A percentile compares a stretch with the other conserved stretches of the same genome.
Conservation (phyloP, 805 yeast genomes). For the Yamadazyma sp. region DNA sequence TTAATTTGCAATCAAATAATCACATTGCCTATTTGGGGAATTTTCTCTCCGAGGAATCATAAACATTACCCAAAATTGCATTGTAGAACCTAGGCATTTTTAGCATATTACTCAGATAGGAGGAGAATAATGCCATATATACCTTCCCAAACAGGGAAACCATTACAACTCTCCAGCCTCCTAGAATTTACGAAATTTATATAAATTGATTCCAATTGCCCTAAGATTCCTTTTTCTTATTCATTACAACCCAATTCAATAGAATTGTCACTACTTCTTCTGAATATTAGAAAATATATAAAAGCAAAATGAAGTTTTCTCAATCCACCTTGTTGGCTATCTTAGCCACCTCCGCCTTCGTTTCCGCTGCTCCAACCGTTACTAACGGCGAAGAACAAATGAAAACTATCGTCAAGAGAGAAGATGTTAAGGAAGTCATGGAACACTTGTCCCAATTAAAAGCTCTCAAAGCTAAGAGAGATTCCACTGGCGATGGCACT, state of each 20-base stretch:
- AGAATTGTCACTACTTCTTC: neutral
- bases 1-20: conserved; percentile 11
- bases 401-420: conserved; percentile 31
- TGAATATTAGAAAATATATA: neutral
- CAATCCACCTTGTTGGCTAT: conserved; percentile 40
- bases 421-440: conserved; percentile 34
- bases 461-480: conserved; percentile 38
- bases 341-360: conserved; percentile 38
- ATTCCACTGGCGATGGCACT: conserved; percentile 23
- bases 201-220: conserved; percentile 4
- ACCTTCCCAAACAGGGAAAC: conserved; percentile 13
- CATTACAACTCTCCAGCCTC: neutral
- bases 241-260: conserved; percentile 4
- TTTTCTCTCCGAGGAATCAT: conserved; percentile 13
- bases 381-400: conserved; percentile 6
- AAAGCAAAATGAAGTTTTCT: conserved; percentile 37
- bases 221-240: conserved; percentile 1
- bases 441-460: conserved; percentile 33
- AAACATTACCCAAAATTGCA: conserved; percentile 10
- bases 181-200: neutral
- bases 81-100: neutral
- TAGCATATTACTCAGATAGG: conserved; percentile 7
- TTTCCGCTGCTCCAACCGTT: conserved; percentile 34
- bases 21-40: conserved; percentile 23
- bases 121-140: conserved; percentile 2